phyloP scores from a whole-genome alignment of 176 grass and related monocot genomes.

The Triticum dicoccoides region DNA sequence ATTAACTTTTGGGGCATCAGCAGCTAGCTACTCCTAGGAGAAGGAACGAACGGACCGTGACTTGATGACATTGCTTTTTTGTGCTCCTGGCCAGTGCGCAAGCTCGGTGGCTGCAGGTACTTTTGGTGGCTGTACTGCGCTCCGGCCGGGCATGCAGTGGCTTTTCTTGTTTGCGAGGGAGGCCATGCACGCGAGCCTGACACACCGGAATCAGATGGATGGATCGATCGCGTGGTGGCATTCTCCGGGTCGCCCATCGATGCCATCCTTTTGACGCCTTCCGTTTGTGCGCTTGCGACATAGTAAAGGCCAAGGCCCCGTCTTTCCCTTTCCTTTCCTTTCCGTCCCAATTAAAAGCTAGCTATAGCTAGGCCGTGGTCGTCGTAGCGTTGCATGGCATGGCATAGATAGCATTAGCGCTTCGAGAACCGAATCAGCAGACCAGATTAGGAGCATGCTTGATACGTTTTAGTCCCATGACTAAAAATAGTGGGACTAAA shows the following conservation, averaged over 20 bases:
- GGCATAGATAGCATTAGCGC: neutral
- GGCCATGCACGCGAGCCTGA: slow-evolving; percentile 5
- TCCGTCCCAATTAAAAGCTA: neutral
- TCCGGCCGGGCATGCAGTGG: neutral
- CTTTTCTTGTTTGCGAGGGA: neutral
- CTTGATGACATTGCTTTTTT: neutral
- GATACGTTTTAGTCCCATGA: too few species aligned
- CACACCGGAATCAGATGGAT: neutral
- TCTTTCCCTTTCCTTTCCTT: neutral
- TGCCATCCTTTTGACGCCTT: slow-evolving; percentile 32
- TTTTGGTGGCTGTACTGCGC: neutral
- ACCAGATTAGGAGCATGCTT: neutral
- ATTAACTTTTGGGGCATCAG: neutral
- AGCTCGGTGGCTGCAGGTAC: neutral
- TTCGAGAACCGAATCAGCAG: slow-evolving; percentile 5
- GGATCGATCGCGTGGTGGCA: neutral
- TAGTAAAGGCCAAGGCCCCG: neutral
- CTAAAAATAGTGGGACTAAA: too few species aligned
- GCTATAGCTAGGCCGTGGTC: neutral
- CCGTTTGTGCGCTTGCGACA: neutral
- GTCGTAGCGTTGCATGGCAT: neutral
- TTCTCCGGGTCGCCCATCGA: neutral
- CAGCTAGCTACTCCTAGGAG: neutral
- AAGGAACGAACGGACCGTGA: neutral
- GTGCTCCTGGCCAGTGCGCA: neutral